Conservation (phyloP, 2,329 filamentous ascomycete genomes). For the Colletotrichum incanum region DNA sequence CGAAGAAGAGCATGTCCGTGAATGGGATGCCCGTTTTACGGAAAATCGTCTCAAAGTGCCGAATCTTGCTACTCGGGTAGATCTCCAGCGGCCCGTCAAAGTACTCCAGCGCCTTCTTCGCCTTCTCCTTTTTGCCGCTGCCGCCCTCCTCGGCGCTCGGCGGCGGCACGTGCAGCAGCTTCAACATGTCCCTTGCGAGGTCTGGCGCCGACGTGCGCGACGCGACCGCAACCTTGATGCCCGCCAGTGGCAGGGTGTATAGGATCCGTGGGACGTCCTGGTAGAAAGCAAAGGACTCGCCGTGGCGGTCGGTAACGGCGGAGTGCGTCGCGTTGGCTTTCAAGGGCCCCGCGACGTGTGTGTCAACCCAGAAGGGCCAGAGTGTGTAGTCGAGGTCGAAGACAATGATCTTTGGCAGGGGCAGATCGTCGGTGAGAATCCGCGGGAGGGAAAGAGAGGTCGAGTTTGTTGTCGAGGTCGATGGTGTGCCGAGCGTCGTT, state of each 20-base stretch:
- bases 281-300: constrained; percentile 82
- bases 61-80: constrained; percentile 86
- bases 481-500: constrained; percentile 47
- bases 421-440: constrained; percentile 70
- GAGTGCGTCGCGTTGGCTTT: constrained; percentile 62
- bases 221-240: constrained; percentile 78
- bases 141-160: constrained; percentile 46
- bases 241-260: constrained; percentile 66
- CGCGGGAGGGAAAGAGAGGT: constrained; percentile 52
- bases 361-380: constrained; percentile 99
- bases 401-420: constrained; percentile 86
- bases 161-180: constrained; percentile 75
- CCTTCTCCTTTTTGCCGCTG: constrained; percentile 51
- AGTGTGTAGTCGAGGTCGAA: constrained; percentile 98
- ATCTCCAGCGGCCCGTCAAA: constrained; percentile 77
- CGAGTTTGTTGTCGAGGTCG: constrained; percentile 46
- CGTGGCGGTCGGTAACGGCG: constrained; percentile 67
- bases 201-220: constrained; percentile 86
- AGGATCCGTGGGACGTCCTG: constrained; percentile 78
- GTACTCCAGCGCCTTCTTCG: constrained; percentile 67
- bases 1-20: constrained; percentile 95
- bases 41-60: constrained; percentile 84
- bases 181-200: constrained; percentile 85
- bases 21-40: constrained; percentile 80
- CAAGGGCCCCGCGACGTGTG: constrained; percentile 85